Percentiles rank a stretch among this genome's conserved stretches.
Evolutionary conservation across 148 eudicot species (phyloP).

Genomic region (Rhododendron williamsianum): DNA sequence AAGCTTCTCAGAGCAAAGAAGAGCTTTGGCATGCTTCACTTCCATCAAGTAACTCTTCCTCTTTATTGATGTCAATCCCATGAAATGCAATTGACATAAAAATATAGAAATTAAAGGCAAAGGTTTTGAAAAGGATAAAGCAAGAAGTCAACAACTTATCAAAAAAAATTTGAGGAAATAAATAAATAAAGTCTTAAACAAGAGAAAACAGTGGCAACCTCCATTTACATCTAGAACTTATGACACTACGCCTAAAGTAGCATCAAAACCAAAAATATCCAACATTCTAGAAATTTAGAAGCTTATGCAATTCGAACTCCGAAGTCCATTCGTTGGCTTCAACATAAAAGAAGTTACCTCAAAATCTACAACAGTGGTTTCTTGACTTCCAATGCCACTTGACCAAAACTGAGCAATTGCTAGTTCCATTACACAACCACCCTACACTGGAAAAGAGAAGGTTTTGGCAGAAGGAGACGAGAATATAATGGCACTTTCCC

Average conservation of each 20-base stretch:
- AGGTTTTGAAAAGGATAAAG: background rate
- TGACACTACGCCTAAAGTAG: background rate
- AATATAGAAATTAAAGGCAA: background rate
- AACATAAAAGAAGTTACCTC: constrained; percentile 48
- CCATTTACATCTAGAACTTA: background rate
- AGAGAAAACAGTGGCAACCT: background rate
- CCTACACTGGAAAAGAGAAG: constrained; percentile 81
- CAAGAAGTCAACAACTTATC: background rate
- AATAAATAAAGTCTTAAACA: background rate
- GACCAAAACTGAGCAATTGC: constrained; percentile 97
- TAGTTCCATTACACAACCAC: constrained; percentile 85
- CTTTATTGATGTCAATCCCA: constrained; percentile 73
- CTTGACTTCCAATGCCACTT: constrained; percentile 95
- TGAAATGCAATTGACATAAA: constrained; percentile 67
- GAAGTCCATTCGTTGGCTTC: background rate
- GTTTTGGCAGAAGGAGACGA: constrained; percentile 83
- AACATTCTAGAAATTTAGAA: background rate
- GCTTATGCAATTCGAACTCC: background rate
- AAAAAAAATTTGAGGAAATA: background rate
- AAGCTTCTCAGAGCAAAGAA: constrained; percentile 76
- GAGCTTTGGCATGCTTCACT: constrained; percentile 83
- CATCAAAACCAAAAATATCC: background rate
- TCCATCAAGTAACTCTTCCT: constrained; percentile 73
- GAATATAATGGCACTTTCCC: constrained; percentile 74
- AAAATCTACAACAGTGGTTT: constrained; percentile 63